These are phyloP conservation scores for Ulmus americana DNA, from an alignment of 331 rosid genomes.

Conservation along the genomic window DNA sequence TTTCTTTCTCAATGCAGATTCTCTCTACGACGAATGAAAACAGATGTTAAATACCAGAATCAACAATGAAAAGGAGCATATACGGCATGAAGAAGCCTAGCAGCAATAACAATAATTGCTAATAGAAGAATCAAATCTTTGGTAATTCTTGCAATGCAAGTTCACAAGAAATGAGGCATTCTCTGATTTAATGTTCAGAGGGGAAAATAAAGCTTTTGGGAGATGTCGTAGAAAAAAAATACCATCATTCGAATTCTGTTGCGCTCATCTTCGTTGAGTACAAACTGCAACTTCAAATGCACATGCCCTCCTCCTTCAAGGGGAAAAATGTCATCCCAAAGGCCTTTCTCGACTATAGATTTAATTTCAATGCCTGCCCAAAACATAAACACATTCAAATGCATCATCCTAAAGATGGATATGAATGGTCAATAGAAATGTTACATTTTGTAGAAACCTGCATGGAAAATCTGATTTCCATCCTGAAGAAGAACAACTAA, in stretches of 20 bases:
- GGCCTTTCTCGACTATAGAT: slow-evolving; percentile 67
- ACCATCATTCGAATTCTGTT: slow-evolving; percentile 69
- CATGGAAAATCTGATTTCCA: slow-evolving; percentile 60
- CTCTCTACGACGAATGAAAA: slow-evolving; percentile 44
- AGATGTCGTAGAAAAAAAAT: not conserved
- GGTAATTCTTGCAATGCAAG: too few relatives aligned
- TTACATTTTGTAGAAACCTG: slow-evolving; percentile 38
- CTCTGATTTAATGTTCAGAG: too few relatives aligned
- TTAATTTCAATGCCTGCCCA: slow-evolving; percentile 56
- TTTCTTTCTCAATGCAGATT: slow-evolving; percentile 66
- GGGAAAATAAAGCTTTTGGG: not conserved
- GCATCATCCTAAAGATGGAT: not conserved
- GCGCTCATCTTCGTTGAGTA: slow-evolving; percentile 73
- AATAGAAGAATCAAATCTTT: too few relatives aligned
- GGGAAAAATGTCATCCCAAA: slow-evolving; percentile 67
- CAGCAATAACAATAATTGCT: too few relatives aligned
- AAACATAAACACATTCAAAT: slow-evolving; percentile 11
- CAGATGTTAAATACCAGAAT: not conserved
- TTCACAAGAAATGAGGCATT: too few relatives aligned
- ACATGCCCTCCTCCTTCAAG: slow-evolving; percentile 59
- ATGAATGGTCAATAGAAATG: not conserved
- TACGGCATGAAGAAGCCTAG: too few relatives aligned
- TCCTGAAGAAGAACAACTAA: slow-evolving; percentile 56
- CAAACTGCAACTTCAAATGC: slow-evolving; percentile 66
- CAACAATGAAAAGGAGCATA: too few relatives aligned